Percentiles rank a stretch among this genome's conserved stretches.
phyloP scores from a whole-genome alignment of 2,329 filamentous ascomycete species.

The Colletotrichum horii region DNA sequence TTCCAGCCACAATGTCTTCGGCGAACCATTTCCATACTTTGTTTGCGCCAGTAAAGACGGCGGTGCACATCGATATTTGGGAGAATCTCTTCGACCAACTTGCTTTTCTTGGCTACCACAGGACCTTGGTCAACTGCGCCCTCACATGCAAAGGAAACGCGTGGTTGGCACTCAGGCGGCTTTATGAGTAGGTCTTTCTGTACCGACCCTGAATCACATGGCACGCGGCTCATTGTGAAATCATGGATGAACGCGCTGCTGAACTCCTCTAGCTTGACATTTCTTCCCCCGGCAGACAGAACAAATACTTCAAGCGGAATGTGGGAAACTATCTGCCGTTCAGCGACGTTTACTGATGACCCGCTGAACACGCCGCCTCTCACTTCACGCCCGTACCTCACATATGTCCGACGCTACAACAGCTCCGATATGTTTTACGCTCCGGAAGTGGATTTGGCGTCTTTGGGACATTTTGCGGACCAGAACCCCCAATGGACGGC shows the following conservation, averaged over 20 bases:
- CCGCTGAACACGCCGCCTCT: background rate
- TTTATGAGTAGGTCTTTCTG: conserved; percentile 4
- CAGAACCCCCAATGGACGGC: background rate
- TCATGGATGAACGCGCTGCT: background rate
- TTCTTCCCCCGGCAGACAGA: background rate
- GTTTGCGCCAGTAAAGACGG: background rate
- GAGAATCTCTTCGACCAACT: background rate
- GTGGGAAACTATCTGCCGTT: background rate
- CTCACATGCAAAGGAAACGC: background rate
- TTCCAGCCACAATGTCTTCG: background rate
- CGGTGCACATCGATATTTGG: background rate
- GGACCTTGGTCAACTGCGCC: background rate
- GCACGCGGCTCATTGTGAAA: background rate
- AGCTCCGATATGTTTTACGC: background rate
- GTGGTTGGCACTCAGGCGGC: background rate
- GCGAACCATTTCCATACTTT: background rate
- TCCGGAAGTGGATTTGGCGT: background rate
- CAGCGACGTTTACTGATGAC: background rate
- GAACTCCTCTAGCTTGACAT: background rate
- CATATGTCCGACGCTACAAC: background rate
- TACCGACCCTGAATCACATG: rapidly evolving
- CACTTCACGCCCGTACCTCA: background rate
- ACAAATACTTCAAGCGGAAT: background rate
- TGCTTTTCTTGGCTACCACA: background rate
- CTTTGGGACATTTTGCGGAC: background rate